phyloP scores from a whole-genome alignment of 768 basidiomycete genomes.

The Lyophyllum atratum region DNA sequence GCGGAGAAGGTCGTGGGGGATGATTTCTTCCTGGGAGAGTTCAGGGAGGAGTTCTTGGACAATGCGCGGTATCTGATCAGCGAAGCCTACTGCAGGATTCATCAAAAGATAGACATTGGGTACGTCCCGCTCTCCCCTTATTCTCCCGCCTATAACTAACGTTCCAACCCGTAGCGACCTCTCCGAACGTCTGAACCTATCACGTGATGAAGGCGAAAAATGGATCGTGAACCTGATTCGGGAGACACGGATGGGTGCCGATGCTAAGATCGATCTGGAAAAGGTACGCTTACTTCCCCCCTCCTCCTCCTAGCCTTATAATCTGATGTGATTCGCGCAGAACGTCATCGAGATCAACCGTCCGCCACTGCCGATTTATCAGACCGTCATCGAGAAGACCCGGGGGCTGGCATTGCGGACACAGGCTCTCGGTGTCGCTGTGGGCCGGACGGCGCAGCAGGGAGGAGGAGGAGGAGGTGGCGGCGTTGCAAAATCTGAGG shows the following conservation, averaged over 20 bases:
- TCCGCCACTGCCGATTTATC: constrained; percentile 87
- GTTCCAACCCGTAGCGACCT: constrained; percentile 61
- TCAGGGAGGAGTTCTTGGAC: constrained; percentile 93
- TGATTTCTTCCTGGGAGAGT: constrained; percentile 93
- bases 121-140: constrained; percentile 31
- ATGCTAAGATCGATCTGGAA: constrained; percentile 97
- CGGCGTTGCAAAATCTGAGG: constrained; percentile 16
- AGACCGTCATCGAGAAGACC: constrained; percentile 94
- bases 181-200: constrained; percentile 89
- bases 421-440: constrained; percentile 83
- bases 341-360: constrained; percentile 97
- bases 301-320: background rate
- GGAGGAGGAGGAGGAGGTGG: constrained; percentile 8
- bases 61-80: constrained; percentile 95
- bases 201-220: constrained; percentile 95
- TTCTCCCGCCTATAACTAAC: background rate
- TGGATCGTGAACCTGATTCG: constrained; percentile 99
- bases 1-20: constrained; percentile 84
- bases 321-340: constrained; percentile 37
- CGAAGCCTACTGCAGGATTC: constrained; percentile 97
- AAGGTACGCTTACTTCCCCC: constrained; percentile 55
- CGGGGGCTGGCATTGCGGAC: constrained; percentile 90
- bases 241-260: constrained; percentile 94
- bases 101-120: constrained; percentile 90
- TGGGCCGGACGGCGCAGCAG: constrained; percentile 37